Percentiles rank a stretch among this genome's conserved stretches.
Evolutionary conservation across 805 yeast genomes (phyloP).

Genomic region (Allodekkera sacchari): DNA sequence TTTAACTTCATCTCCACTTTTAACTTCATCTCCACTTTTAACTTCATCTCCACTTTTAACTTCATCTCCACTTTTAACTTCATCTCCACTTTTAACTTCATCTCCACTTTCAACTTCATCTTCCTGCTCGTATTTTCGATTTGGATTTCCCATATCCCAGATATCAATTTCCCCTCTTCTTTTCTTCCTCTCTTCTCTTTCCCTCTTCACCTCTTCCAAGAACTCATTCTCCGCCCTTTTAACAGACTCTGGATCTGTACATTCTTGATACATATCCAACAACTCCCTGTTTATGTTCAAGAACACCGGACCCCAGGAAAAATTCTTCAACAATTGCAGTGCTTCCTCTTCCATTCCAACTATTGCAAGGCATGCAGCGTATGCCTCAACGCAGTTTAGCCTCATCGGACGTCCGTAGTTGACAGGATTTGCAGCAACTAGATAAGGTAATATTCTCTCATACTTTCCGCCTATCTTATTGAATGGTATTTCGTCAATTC

Average conservation of each 20-base stretch:
- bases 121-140: constrained; percentile 30
- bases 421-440: constrained; percentile 95
- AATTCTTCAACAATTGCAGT: constrained; percentile 58
- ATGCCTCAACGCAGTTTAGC: constrained; percentile 91
- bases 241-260: constrained; percentile 76
- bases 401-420: constrained; percentile 96
- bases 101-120: constrained; percentile 12
- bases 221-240: constrained; percentile 65
- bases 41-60: constrained; percentile 8
- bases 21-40: background rate
- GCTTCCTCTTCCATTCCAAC: constrained; percentile 93
- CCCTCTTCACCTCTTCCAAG: constrained; percentile 60
- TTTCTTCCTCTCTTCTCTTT: constrained; percentile 52
- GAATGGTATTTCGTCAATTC: constrained; percentile 96
- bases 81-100: constrained; percentile 4
- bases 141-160: constrained; percentile 76
- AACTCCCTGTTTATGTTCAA: constrained; percentile 75
- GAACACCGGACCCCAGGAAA: constrained; percentile 92
- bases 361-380: constrained; percentile 94
- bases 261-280: constrained; percentile 61
- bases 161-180: constrained; percentile 48
- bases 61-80: constrained; percentile 2
- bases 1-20: constrained; percentile 1
- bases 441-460: constrained; percentile 81
- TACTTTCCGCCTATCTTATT: constrained; percentile 82